Evolutionary conservation across 805 yeast genomes (phyloP).

Genomic region (Kuraishia piskuri): DNA sequence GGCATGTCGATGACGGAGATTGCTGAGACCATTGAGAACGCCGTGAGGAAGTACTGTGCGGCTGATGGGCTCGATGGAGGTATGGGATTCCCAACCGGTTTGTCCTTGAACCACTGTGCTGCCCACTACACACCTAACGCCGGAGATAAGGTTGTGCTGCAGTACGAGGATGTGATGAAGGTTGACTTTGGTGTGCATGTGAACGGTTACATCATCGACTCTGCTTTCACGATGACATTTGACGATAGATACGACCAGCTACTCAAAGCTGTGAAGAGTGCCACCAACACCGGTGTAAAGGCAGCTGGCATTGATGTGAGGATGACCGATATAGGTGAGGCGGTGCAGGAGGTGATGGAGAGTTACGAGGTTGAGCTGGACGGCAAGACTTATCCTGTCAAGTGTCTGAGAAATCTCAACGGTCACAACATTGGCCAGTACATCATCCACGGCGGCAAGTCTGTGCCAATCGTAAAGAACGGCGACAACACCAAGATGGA

Average conservation of each 20-base stretch:
- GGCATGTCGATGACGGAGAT: slow-evolving; percentile 90
- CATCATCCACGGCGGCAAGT: slow-evolving; percentile 88
- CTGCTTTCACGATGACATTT: slow-evolving; percentile 89
- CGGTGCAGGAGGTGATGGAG: slow-evolving; percentile 96
- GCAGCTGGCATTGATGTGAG: slow-evolving; percentile 96
- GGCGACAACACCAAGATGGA: slow-evolving; percentile 97
- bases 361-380: slow-evolving; percentile 86
- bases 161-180: slow-evolving; percentile 89
- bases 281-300: slow-evolving; percentile 87
- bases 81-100: slow-evolving; percentile 97
- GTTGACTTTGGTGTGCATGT: slow-evolving; percentile 96
- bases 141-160: slow-evolving; percentile 76
- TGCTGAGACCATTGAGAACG: slow-evolving; percentile 82
- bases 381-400: slow-evolving; percentile 79
- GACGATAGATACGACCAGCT: slow-evolving; percentile 76
- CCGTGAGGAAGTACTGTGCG: slow-evolving; percentile 66
- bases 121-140: slow-evolving; percentile 98
- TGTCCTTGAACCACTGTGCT: slow-evolving; percentile 87
- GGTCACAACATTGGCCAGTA: slow-evolving; percentile 89
- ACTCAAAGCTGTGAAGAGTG: slow-evolving; percentile 79
- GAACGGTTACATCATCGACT: slow-evolving; percentile 88
- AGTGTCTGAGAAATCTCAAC: slow-evolving; percentile 83
- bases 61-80: slow-evolving; percentile 72
- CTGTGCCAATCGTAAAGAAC: slow-evolving; percentile 92
- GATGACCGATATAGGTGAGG: slow-evolving; percentile 90